These are phyloP conservation scores for Trichoderma sp. DNA, from an alignment of 2,329 filamentous ascomycete genomes.

Conservation along the genomic window DNA sequence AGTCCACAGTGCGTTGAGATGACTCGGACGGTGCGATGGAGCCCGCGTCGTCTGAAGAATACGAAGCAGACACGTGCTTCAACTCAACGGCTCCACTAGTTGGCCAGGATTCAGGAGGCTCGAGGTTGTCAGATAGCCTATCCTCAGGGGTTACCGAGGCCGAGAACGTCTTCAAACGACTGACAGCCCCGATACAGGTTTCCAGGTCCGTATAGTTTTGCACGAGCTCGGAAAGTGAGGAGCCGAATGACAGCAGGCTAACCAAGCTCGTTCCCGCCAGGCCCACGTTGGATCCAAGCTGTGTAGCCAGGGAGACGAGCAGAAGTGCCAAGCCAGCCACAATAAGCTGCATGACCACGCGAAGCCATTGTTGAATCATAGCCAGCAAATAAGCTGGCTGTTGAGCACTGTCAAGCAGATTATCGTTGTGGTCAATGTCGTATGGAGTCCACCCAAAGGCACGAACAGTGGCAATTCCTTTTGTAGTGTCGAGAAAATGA, in stretches of 20 bases:
- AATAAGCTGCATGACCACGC: constrained; percentile 16
- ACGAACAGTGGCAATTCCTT: constrained; percentile 18
- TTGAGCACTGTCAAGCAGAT: constrained; percentile 18
- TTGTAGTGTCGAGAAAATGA: constrained; percentile 18
- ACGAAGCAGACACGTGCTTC: constrained; percentile 28
- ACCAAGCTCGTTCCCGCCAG: neutral
- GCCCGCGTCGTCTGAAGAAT: constrained; percentile 29
- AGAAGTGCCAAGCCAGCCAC: no score
- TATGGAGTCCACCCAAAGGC: constrained; percentile 19
- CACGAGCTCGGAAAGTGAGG: constrained; percentile 10
- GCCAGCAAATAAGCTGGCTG: constrained; percentile 18
- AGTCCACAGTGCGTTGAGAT: neutral
- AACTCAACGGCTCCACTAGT: constrained; percentile 27
- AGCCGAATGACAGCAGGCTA: constrained; percentile 5
- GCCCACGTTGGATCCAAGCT: no score
- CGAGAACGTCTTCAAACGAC: constrained; percentile 25
- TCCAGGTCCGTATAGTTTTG: constrained; percentile 15
- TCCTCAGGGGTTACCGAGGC: constrained; percentile 14
- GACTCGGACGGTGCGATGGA: neutral
- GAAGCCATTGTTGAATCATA: constrained; percentile 22
- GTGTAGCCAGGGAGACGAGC: no score
- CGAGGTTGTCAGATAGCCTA: neutral
- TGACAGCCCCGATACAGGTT: constrained; percentile 18
- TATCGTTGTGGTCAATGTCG: neutral
- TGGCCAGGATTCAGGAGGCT: constrained; percentile 27